Base-by-base conservation (phyloP, 176 grass and related monocot species). In the Zizania latifolia region DNA sequence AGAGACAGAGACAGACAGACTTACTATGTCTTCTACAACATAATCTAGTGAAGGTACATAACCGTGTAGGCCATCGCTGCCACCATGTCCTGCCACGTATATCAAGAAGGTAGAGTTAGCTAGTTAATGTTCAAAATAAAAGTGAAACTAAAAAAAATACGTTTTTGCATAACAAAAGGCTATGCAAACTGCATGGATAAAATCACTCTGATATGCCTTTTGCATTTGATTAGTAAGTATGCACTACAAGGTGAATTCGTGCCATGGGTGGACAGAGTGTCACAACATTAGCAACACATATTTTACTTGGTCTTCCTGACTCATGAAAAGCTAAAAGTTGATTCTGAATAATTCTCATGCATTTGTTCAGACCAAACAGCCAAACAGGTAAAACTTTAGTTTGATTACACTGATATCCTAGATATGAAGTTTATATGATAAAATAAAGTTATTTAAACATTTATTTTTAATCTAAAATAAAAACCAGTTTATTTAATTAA, bases 21-120 rank as follows among this genome's bases (percentile, higher is more conserved):
- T 84, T 85, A 99, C 95, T 24, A 86, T 94, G 71, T 99, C 95
- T 75, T 99, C 84, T 5, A 99, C 71, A 33, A 99, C 91, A 80
- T 92, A 92, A 85, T 99, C 84, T 31, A 99, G 70, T 64, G 91
- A 94, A 81, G 95, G 95, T 24, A 99, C 95, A 73, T 99, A 99
- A 65, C 95, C 95, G 74, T 99, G 95, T 45, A 99, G 74, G 71
- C 95, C 95, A 77, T 99, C 95, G 50, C 95, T 99, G 33, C 95
- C 95, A 68, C 95, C 91, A 86, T 99, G 95, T 32, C 95, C 95
- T 99, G 68, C n/a, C 72, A 86, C 54, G 57, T 36, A 72, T 30
- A 64, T 53, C 19, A 21, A 36, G 24, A 72, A n/a, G 54, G n/a
- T 45, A 36, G 46, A 70, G 44, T 84, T 70, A 88, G 27, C 53